A percentile compares a stretch with the other conserved stretches of the same genome.
Evolutionary conservation across 768 basidiomycete genomes (phyloP).

Genomic region (Xerocomus brunneocitrinus): DNA sequence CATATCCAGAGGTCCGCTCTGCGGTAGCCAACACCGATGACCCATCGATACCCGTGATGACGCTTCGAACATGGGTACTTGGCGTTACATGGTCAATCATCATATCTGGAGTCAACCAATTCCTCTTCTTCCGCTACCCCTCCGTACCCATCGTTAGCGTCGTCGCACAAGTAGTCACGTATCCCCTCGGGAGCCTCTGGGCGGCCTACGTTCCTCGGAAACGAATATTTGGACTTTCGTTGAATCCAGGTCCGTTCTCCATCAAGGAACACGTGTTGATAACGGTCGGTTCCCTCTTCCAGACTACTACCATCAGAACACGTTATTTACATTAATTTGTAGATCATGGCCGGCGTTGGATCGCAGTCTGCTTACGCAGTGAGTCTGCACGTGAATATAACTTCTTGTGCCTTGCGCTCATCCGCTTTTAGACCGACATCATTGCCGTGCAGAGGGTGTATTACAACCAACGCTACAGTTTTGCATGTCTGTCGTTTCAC

Average conservation of each 20-base stretch:
- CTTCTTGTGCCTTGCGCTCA: neutral
- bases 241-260: slow-evolving; percentile 75
- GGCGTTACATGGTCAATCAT: slow-evolving; percentile 69
- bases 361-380: slow-evolving; percentile 59
- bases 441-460: slow-evolving; percentile 73
- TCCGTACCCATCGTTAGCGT: slow-evolving; percentile 57
- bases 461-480: slow-evolving; percentile 61
- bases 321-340: slow-evolving; percentile 26
- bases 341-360: slow-evolving; percentile 56
- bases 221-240: slow-evolving; percentile 51
- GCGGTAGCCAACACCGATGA: slow-evolving; percentile 72
- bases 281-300: slow-evolving; percentile 38
- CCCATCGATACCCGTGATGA: slow-evolving; percentile 54
- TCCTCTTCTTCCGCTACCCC: slow-evolving; percentile 76
- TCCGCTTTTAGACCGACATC: slow-evolving; percentile 49
- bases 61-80: slow-evolving; percentile 66
- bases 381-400: slow-evolving; percentile 11
- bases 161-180: slow-evolving; percentile 68
- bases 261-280: slow-evolving; percentile 75
- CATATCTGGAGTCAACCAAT: slow-evolving; percentile 64
- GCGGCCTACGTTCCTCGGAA: slow-evolving; percentile 50
- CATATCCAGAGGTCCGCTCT: slow-evolving; percentile 69
- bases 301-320: slow-evolving; percentile 27
- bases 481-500: slow-evolving; percentile 43
- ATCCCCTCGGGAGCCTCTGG: slow-evolving; percentile 60